Evolutionary conservation across 2,329 filamentous ascomycete genomes (phyloP).

Genomic region (Fusarium beomiforme): DNA sequence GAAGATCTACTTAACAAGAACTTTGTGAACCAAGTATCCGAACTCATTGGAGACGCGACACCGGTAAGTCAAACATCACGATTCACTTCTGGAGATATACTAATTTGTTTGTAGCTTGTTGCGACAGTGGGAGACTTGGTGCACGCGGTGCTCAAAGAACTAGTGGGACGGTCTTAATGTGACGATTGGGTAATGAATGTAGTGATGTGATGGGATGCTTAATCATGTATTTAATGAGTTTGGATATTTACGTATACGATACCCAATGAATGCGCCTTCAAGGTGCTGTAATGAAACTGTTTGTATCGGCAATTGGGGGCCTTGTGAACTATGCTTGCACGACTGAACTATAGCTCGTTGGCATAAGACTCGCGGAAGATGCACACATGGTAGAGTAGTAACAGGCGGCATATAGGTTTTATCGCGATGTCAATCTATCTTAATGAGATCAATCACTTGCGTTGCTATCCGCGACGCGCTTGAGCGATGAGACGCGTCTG

Average conservation of each 20-base stretch:
- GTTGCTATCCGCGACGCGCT: not conserved
- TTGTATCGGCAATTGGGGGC: not conserved
- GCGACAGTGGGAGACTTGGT: conserved; percentile 48
- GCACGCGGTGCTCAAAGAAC: conserved; percentile 45
- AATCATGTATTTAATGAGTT: conserved; percentile 7
- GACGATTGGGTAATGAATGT: not conserved
- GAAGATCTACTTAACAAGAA: conserved; percentile 49
- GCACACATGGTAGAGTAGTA: not conserved
- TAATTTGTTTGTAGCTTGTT: conserved; percentile 40
- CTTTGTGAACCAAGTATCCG: conserved; percentile 55
- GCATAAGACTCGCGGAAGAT: not conserved
- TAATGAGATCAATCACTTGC: not conserved
- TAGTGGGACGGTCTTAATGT: conserved; percentile 38
- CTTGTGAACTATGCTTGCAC: not conserved
- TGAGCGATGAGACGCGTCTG: not conserved
- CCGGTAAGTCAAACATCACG: conserved; percentile 17
- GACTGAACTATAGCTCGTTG: not conserved
- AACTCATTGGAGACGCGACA: conserved; percentile 49
- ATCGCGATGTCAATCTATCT: not conserved
- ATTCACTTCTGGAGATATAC: not conserved
- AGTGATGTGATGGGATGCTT: not conserved
- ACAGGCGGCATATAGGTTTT: not conserved
- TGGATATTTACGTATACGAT: conserved; percentile 2
- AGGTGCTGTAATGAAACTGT: not conserved
- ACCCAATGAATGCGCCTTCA: not conserved